These are phyloP conservation scores for Nemania diffusa DNA, from an alignment of 2,329 filamentous ascomycete genomes.

Conservation along the genomic window DNA sequence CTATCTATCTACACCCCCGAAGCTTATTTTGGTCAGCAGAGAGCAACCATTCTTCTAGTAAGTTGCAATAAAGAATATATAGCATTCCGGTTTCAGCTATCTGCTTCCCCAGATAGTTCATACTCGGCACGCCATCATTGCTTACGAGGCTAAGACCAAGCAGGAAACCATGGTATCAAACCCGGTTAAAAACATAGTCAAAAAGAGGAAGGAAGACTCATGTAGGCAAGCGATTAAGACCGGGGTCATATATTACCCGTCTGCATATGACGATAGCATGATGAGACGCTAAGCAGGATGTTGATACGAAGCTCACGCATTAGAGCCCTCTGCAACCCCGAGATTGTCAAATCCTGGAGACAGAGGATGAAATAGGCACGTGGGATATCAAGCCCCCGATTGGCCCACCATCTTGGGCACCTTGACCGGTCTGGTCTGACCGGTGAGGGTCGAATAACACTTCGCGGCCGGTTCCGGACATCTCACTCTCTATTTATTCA, in stretches of 20 bases:
- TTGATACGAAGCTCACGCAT: neutral
- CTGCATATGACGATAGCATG: constrained; percentile 15
- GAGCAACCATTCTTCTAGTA: too few relatives aligned
- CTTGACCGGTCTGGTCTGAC: neutral
- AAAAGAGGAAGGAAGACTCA: neutral
- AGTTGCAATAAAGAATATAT: too few relatives aligned
- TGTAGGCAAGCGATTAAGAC: neutral
- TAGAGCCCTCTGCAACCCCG: neutral
- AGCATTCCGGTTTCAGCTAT: too few relatives aligned
- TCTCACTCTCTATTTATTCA: neutral
- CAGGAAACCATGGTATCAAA: too few relatives aligned
- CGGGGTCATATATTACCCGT: constrained; percentile 2
- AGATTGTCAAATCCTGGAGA: neutral
- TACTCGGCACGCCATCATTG: too few relatives aligned
- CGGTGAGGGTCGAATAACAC: neutral
- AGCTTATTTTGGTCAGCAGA: too few relatives aligned
- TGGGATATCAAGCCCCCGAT: constrained; percentile 6
- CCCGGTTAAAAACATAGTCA: neutral
- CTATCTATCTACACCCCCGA: neutral
- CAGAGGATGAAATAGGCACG: neutral
- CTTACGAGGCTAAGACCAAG: too few relatives aligned
- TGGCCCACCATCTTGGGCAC: neutral
- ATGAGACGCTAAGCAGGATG: neutral
- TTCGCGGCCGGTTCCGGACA: neutral
- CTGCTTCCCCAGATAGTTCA: too few relatives aligned